Percentiles rank a stretch among this genome's conserved stretches.
Evolutionary conservation across 768 basidiomycete species (phyloP).

Genomic region (Tricholoma flavovirens): DNA sequence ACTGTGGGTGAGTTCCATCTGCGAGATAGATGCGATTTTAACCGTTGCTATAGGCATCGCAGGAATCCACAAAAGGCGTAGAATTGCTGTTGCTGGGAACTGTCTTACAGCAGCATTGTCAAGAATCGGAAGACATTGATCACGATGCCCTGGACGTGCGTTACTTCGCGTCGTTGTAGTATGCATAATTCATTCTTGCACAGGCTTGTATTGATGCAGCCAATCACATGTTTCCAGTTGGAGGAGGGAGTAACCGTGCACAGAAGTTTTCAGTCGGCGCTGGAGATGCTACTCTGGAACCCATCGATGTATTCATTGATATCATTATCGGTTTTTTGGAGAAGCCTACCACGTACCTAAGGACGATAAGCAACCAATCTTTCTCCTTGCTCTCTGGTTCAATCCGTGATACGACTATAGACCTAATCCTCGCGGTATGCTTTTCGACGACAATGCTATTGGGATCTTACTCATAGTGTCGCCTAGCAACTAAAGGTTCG

Average conservation of each 20-base stretch:
- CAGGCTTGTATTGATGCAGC: conserved; percentile 61
- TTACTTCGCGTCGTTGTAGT: background rate
- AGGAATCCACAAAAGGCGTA: conserved; percentile 60
- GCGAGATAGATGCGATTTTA: background rate
- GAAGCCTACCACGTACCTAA: conserved; percentile 72
- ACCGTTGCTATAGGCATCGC: conserved; percentile 25
- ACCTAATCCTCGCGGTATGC: conserved; percentile 77
- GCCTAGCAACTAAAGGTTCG: conserved; percentile 79
- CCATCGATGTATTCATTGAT: conserved; percentile 84
- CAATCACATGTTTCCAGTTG: conserved; percentile 42
- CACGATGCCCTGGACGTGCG: conserved; percentile 59
- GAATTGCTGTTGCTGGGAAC: conserved; percentile 67
- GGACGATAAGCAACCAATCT: conserved; percentile 72
- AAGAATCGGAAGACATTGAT: conserved; percentile 46
- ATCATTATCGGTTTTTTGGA: conserved; percentile 88
- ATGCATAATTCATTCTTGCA: conserved; percentile 1
- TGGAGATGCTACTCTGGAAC: conserved; percentile 41
- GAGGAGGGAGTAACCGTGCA: conserved; percentile 35
- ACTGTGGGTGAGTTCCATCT: conserved; percentile 28
- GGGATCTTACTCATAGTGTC: background rate
- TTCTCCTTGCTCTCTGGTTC: conserved; percentile 69
- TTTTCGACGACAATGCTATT: background rate
- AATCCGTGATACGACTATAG: conserved; percentile 64
- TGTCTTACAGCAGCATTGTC: conserved; percentile 68
- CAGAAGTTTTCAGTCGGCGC: conserved; percentile 30